A percentile compares a stretch with the other conserved stretches of the same genome.
phyloP scores from a whole-genome alignment of 2,329 filamentous ascomycete genomes.

The Fusarium abutilonis region DNA sequence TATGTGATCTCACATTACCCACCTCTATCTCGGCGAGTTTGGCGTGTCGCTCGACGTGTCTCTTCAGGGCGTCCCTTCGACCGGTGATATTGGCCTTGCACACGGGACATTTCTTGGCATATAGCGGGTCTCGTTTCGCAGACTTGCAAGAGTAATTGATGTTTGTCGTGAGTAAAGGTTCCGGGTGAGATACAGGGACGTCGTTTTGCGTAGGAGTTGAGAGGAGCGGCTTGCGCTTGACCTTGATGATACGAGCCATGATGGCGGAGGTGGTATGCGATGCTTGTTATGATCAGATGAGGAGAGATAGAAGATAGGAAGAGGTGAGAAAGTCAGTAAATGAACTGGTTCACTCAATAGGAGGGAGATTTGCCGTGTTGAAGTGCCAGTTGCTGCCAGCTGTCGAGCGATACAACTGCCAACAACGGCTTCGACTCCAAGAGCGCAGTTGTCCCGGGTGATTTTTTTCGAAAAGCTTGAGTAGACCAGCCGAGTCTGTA shows the following conservation, averaged over 20 bases:
- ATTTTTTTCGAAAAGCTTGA: not conserved
- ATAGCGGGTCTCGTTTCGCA: not conserved
- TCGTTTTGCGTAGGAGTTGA: not conserved
- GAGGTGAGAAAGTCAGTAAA: fast-evolving
- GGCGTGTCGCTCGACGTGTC: conserved; percentile 18
- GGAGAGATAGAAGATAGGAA: too few species aligned
- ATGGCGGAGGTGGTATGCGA: not conserved
- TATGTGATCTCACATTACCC: fast-evolving
- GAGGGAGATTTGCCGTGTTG: too few species aligned
- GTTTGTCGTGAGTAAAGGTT: too few species aligned
- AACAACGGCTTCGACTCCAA: not conserved
- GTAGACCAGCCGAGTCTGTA: not conserved
- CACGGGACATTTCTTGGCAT: conserved; percentile 3
- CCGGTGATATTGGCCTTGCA: conserved; percentile 16
- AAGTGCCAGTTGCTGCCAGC: not conserved
- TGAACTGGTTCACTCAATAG: fast-evolving
- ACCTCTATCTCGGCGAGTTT: conserved; percentile 19
- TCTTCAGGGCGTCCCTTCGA: not conserved
- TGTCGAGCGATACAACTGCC: not conserved
- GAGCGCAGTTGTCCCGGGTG: not conserved
- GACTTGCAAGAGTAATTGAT: fast-evolving
- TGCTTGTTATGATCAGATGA: not conserved
- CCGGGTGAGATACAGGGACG: too few species aligned
- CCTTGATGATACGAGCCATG: conserved; percentile 4
- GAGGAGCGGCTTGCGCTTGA: not conserved